A percentile compares a stretch with the other conserved stretches of the same genome.
phyloP scores from a whole-genome alignment of 2,329 filamentous ascomycete species.

The Saccharata proteae region DNA sequence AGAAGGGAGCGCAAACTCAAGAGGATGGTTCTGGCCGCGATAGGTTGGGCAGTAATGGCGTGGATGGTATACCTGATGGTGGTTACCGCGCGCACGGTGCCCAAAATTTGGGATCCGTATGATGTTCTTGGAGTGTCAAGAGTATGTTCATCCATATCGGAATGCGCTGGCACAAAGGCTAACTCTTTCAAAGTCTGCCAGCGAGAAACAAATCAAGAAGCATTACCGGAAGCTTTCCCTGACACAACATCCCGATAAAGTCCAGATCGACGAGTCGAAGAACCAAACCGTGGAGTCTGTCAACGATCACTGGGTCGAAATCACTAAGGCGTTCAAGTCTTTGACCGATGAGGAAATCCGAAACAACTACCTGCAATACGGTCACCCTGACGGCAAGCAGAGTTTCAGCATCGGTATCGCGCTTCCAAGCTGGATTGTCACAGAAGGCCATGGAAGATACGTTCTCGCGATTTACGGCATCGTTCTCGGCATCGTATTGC shows the following conservation, averaged over 20 bases:
- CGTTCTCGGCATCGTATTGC: slow-evolving; percentile 78
- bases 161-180: slow-evolving; percentile 10
- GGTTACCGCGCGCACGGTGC: slow-evolving; percentile 56
- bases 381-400: slow-evolving; percentile 96
- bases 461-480: slow-evolving; percentile 81
- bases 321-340: slow-evolving; percentile 96
- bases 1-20: slow-evolving; percentile 83
- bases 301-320: slow-evolving; percentile 82
- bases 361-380: slow-evolving; percentile 93
- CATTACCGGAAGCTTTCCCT: slow-evolving; percentile 80
- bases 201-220: slow-evolving; percentile 83
- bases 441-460: slow-evolving; percentile 91
- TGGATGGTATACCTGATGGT: slow-evolving; percentile 88
- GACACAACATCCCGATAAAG: slow-evolving; percentile 87
- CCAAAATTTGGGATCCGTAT: slow-evolving; percentile 93
- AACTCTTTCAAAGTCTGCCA: slow-evolving; percentile 48
- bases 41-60: slow-evolving; percentile 73
- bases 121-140: slow-evolving; percentile 81
- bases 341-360: slow-evolving; percentile 94
- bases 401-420: slow-evolving; percentile 97
- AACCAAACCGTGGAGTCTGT: slow-evolving; percentile 80
- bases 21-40: slow-evolving; percentile 60
- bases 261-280: slow-evolving; percentile 66
- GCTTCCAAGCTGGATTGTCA: slow-evolving; percentile 81
- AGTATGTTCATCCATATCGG: slow-evolving; percentile 35